Conservation (phyloP, 495 filamentous ascomycete genomes). For the Astrocystis sublimbata region DNA sequence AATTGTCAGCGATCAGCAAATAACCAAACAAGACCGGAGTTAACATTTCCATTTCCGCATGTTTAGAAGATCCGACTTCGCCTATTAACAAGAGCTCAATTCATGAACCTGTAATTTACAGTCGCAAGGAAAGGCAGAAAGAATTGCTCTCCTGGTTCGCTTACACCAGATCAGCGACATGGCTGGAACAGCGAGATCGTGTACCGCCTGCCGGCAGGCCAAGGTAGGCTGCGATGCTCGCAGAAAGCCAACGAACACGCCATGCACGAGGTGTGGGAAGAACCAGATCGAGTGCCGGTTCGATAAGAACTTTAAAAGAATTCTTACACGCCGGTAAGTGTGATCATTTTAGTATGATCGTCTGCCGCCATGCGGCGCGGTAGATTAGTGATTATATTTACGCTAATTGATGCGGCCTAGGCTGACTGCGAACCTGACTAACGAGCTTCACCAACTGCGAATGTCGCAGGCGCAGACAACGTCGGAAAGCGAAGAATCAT, state of each 20-base stretch:
- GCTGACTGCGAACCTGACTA: conserved; percentile 12
- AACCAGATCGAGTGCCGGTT: conserved; percentile 11
- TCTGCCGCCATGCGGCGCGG: background rate
- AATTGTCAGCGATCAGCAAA: background rate
- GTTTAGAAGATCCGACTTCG: background rate
- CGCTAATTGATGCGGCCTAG: background rate
- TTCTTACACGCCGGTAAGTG: conserved; percentile 10
- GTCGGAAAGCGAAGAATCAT: background rate
- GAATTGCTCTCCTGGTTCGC: no score
- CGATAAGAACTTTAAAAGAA: conserved; percentile 15
- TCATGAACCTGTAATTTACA: background rate
- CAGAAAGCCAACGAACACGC: conserved; percentile 4
- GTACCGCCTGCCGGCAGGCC: conserved; percentile 10
- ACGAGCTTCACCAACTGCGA: conserved; percentile 15
- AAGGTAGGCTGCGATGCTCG: conserved; percentile 12
- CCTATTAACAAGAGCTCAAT: background rate
- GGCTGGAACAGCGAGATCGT: conserved; percentile 9
- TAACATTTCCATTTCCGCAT: background rate
- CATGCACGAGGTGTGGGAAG: conserved; percentile 1
- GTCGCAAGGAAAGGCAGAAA: background rate
- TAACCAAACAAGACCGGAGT: background rate
- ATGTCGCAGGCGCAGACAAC: background rate
- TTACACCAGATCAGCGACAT: background rate
- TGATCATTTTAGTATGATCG: background rate
- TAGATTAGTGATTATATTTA: background rate